A percentile compares a stretch with the other conserved stretches of the same genome.
Evolutionary conservation across 2,329 filamentous ascomycete species (phyloP).

Genomic region (Bimuria novae-zelandiae): DNA sequence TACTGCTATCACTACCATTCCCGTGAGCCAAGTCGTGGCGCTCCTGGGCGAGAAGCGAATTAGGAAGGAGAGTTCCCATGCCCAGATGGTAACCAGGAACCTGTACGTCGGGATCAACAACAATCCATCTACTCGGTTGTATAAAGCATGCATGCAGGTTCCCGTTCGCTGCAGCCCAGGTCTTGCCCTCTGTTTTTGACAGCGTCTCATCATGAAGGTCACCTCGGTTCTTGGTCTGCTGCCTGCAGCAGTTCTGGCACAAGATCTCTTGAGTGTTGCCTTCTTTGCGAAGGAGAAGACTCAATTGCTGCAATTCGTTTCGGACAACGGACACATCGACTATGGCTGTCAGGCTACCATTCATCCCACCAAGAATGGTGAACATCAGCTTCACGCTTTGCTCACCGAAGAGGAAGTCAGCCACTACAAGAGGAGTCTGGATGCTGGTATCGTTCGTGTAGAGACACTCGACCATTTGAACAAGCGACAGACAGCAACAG

Average conservation of each 20-base stretch:
- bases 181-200: background rate
- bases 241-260: conserved; percentile 30
- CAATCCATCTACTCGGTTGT: background rate
- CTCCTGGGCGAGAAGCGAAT: background rate
- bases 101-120: background rate
- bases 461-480: conserved; percentile 5
- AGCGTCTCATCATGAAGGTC: conserved; percentile 28
- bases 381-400: conserved; percentile 35
- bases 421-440: conserved; percentile 32
- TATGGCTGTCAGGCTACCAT: conserved; percentile 41
- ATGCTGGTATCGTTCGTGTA: conserved; percentile 2
- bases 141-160: background rate
- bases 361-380: conserved; percentile 28
- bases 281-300: conserved; percentile 38
- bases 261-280: conserved; percentile 33
- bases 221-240: conserved; percentile 30
- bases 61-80: background rate
- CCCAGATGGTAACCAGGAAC: background rate
- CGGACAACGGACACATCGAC: conserved; percentile 37
- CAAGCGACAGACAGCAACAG: conserved; percentile 33
- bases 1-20: background rate
- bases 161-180: too few relatives aligned
- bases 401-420: conserved; percentile 38
- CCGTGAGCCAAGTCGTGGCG: background rate
- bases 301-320: conserved; percentile 34